Conservation (phyloP, 495 filamentous ascomycete species). For the Cladorrhinum samala region DNA sequence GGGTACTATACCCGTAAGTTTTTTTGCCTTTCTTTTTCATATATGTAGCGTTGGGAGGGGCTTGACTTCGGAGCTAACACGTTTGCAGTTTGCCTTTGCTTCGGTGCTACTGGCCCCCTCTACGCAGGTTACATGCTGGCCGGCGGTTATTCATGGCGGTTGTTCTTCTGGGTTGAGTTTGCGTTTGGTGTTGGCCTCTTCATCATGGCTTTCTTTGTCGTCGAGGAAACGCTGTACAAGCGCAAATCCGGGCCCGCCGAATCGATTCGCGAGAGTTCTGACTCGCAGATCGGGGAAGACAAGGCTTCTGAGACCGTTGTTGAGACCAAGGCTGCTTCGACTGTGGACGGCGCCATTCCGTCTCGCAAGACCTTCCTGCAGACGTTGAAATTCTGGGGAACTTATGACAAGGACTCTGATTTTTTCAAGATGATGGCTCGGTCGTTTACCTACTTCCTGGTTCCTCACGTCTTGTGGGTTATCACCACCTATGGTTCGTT, state of each 20-base stretch:
- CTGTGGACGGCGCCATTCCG: constrained; percentile 20
- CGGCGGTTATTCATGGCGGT: constrained; percentile 55
- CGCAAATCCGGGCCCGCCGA: constrained; percentile 20
- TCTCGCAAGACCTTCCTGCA: constrained; percentile 40
- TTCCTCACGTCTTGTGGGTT: constrained; percentile 55
- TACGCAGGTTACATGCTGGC: constrained; percentile 60
- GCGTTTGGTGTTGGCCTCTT: constrained; percentile 52
- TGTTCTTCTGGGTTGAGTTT: constrained; percentile 61
- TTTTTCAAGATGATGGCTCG: constrained; percentile 51
- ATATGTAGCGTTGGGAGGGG: too few species aligned
- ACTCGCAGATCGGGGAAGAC: constrained; percentile 19
- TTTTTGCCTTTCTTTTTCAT: too few species aligned
- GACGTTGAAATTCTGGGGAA: constrained; percentile 45
- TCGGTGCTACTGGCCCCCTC: constrained; percentile 52
- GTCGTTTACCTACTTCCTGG: constrained; percentile 52
- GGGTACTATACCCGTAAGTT: constrained; percentile 53
- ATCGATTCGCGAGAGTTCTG: constrained; percentile 1
- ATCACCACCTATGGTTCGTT: constrained; percentile 47
- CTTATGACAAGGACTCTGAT: constrained; percentile 44
- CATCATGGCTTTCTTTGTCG: constrained; percentile 54
- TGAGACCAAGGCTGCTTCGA: constrained; percentile 9
- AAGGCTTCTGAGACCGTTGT: constrained; percentile 15
- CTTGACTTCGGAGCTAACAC: too few species aligned
- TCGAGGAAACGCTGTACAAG: constrained; percentile 56
- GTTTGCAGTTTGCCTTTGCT: constrained; percentile 52